phyloP scores from a whole-genome alignment of 2,329 filamentous ascomycete genomes.

The Penicillium olsonii region DNA sequence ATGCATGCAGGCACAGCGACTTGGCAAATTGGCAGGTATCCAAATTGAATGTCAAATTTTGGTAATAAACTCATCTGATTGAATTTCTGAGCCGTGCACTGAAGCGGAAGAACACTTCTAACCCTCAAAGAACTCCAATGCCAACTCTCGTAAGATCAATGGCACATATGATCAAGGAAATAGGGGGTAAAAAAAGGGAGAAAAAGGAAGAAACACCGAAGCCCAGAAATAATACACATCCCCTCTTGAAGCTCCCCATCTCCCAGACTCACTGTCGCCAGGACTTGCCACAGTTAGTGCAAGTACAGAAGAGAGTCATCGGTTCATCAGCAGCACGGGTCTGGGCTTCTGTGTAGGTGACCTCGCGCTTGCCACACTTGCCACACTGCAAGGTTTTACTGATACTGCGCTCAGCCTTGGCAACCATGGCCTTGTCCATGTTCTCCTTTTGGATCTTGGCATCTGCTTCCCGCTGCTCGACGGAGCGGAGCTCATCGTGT shows the following conservation, averaged over 20 bases:
- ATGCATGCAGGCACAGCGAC: too few species aligned
- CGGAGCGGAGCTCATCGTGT: constrained; percentile 87
- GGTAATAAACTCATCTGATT: constrained; percentile 1
- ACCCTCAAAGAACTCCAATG: constrained; percentile 13
- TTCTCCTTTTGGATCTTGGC: constrained; percentile 82
- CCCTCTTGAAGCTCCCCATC: background rate
- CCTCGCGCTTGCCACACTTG: constrained; percentile 90
- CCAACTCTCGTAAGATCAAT: constrained; percentile 4
- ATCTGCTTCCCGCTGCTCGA: constrained; percentile 75
- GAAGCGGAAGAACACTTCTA: background rate
- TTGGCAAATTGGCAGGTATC: background rate
- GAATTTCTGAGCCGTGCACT: background rate
- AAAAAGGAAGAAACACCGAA: constrained; percentile 12
- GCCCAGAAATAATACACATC: constrained; percentile 19
- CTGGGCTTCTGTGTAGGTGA: constrained; percentile 95
- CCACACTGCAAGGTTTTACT: constrained; percentile 84
- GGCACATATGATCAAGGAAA: constrained; percentile 3
- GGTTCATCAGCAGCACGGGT: constrained; percentile 95
- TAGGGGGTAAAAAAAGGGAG: constrained; percentile 1
- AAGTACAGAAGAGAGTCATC: constrained; percentile 53
- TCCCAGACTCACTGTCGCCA: constrained; percentile 42
- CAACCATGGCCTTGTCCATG: constrained; percentile 95
- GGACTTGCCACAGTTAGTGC: constrained; percentile 50
- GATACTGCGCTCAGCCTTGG: constrained; percentile 87
- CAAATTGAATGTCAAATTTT: constrained; percentile 6